These are phyloP conservation scores for Acanthochlamys bracteata DNA, from an alignment of 106 monocot species.

Conservation along the genomic window DNA sequence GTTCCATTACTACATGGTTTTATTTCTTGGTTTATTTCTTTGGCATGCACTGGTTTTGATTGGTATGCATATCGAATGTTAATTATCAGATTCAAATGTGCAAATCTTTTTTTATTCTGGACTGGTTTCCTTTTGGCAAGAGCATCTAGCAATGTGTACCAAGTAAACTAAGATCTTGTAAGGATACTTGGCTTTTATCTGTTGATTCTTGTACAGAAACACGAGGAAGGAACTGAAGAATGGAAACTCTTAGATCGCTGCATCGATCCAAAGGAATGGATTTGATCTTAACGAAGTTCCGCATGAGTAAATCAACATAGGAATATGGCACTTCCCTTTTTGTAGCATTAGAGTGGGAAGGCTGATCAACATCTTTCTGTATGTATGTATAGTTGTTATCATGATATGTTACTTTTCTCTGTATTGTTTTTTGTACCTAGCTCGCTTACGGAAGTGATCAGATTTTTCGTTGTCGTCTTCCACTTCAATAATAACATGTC, in stretches of 20 bases:
- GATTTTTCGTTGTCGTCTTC: no score
- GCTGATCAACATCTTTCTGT: neutral
- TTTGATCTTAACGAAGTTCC: conserved; percentile 17
- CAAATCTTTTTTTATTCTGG: neutral
- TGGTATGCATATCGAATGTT: neutral
- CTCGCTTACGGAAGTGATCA: no score
- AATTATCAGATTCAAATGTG: neutral
- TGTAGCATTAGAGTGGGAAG: conserved; percentile 10
- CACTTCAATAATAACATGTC: no score
- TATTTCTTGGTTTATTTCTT: no score
- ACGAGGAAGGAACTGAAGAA: conserved; percentile 70
- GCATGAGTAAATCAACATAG: neutral
- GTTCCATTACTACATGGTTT: no score
- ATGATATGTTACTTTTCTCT: no score
- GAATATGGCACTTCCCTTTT: neutral
- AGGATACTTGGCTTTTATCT: neutral
- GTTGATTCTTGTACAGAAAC: conserved; percentile 31
- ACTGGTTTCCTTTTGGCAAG: no score
- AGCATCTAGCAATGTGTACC: no score
- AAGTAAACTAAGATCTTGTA: no score
- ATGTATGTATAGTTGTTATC: neutral
- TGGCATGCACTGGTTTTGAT: no score
- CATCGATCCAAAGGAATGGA: conserved; percentile 82
- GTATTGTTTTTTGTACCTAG: no score
- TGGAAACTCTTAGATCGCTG: conserved; percentile 88